phyloP scores from a whole-genome alignment of 352 stramenopile species.

The Globisporangium emineosum region DNA sequence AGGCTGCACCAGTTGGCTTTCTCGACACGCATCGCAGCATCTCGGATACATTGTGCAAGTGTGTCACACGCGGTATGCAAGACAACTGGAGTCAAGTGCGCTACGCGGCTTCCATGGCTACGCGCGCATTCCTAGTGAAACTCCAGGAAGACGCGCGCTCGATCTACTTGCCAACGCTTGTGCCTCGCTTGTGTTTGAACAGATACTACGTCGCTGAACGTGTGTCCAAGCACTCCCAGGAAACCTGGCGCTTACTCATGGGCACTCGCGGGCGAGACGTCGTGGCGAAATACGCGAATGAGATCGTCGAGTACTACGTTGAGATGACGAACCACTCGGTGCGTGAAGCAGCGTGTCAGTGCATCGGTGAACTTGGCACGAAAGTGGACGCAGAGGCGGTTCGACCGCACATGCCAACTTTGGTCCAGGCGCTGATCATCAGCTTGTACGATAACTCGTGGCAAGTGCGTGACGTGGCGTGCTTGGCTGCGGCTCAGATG shows the following conservation, averaged over 20 bases:
- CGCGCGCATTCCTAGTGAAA: constrained; percentile 83
- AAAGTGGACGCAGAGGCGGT: constrained; percentile 82
- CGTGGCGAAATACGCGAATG: constrained; percentile 83
- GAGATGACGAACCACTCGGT: constrained; percentile 96
- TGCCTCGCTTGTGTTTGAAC: constrained; percentile 97
- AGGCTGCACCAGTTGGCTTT: constrained; percentile 42
- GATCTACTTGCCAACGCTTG: constrained; percentile 73
- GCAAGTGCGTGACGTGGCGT: constrained; percentile 95
- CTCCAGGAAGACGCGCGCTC: constrained; percentile 52
- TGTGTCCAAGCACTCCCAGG: constrained; percentile 95
- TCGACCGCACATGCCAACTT: constrained; percentile 54
- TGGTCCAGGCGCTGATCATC: constrained; percentile 89
- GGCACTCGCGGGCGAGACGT: constrained; percentile 69
- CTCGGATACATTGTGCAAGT: constrained; percentile 54
- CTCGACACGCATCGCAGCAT: constrained; percentile 39
- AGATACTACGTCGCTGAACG: constrained; percentile 96
- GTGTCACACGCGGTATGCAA: constrained; percentile 79
- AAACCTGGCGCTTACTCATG: constrained; percentile 94
- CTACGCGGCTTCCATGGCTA: constrained; percentile 92
- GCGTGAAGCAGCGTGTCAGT: constrained; percentile 93
- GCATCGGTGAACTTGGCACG: constrained; percentile 92
- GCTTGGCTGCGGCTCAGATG: constrained; percentile 84
- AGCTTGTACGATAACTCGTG: constrained; percentile 97
- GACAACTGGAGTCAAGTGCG: constrained; percentile 98
- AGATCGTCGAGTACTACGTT: constrained; percentile 95